Evolutionary conservation across 345 rosid genomes (phyloP).

Genomic region (Rhodamnia rubescens): DNA sequence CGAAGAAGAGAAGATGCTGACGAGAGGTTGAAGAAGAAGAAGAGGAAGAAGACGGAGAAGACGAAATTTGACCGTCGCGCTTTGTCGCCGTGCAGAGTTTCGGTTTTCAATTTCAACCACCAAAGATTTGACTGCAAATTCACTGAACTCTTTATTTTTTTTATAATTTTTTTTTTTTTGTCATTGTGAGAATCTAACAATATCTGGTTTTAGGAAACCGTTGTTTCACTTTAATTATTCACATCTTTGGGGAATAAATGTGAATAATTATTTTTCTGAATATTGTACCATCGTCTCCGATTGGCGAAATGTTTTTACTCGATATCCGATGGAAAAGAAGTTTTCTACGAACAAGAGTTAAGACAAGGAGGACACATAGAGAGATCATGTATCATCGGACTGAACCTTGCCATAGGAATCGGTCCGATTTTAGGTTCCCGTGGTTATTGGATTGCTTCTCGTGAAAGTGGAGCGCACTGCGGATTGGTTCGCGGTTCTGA

Average conservation of each 20-base stretch:
- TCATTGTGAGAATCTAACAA: not conserved
- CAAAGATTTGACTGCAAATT: not conserved
- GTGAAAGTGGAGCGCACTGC: no score
- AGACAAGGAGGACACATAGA: no score
- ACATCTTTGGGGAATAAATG: not conserved
- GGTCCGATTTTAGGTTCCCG: no score
- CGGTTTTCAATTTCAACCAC: not conserved
- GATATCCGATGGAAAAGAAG: not conserved
- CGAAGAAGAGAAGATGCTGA: not conserved
- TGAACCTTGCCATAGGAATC: no score
- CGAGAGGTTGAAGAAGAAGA: not conserved
- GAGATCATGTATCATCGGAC: no score
- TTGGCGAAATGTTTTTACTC: not conserved
- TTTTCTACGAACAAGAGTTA: not conserved
- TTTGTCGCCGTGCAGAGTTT: not conserved
- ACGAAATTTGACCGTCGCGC: not conserved
- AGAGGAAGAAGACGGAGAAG: not conserved
- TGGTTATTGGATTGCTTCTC: no score
- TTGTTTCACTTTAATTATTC: not conserved
- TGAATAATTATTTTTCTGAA: not conserved
- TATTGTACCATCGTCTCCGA: fast-evolving
- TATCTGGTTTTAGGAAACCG: not conserved
- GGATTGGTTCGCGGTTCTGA: no score
- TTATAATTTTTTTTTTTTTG: not conserved
- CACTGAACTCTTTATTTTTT: not conserved